Conservation (phyloP, 1,284 basidiomycete genomes). For the Omphalotus olearius region DNA sequence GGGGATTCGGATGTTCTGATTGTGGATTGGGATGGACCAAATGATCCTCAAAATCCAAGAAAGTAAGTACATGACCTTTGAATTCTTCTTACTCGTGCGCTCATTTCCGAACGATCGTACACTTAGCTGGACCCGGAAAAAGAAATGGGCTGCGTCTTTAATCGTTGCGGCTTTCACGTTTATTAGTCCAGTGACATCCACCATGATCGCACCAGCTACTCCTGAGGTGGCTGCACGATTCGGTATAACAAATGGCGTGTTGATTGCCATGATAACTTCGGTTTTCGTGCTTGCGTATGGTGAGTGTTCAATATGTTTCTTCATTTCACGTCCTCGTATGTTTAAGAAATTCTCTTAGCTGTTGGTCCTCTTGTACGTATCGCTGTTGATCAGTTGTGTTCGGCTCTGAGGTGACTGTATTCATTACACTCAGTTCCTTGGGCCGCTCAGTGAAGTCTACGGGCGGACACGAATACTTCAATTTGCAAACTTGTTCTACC, state of each 20-base stretch:
- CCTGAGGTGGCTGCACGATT: conserved; percentile 12
- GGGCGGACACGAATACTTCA: conserved; percentile 31
- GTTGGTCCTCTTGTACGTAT: conserved; percentile 35
- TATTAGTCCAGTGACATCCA: conserved; percentile 11
- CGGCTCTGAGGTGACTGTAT: neutral
- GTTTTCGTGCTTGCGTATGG: conserved; percentile 14
- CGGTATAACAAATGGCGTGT: conserved; percentile 5
- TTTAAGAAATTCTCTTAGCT: conserved; percentile 12
- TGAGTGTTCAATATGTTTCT: neutral
- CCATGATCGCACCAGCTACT: conserved; percentile 14
- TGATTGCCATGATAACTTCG: conserved; percentile 11
- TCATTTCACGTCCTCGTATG: neutral
- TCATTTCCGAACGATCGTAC: neutral
- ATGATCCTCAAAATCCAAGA: conserved; percentile 58
- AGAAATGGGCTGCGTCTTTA: conserved; percentile 14
- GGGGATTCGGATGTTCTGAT: conserved; percentile 18
- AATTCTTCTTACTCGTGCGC: neutral
- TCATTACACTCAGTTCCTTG: conserved; percentile 22
- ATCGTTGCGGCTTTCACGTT: conserved; percentile 15
- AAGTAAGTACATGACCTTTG: conserved; percentile 33
- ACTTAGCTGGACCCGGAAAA: conserved; percentile 11
- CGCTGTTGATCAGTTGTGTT: neutral
- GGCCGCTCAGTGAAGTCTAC: conserved; percentile 48
- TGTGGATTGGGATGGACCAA: conserved; percentile 55
- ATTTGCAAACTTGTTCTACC: conserved; percentile 37